phyloP scores from a whole-genome alignment of 2,329 filamentous ascomycete genomes.

The Emericellopsis atlantica region DNA sequence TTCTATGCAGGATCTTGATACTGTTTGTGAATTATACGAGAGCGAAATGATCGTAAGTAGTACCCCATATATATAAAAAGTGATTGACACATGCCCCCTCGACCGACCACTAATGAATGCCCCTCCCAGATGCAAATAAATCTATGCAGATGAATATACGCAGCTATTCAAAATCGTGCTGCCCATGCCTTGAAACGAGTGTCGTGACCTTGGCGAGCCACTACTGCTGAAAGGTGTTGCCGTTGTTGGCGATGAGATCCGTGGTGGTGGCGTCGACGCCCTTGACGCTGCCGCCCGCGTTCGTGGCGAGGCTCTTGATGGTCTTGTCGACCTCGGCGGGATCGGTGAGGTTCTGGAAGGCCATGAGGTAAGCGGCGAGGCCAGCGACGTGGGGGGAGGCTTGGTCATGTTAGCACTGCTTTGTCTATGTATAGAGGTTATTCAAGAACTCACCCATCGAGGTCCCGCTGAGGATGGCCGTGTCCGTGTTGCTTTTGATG shows the following conservation, averaged over 20 bases:
- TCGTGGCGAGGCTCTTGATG: slow-evolving; percentile 39
- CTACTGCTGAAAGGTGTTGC: slow-evolving; percentile 9
- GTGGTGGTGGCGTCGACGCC: slow-evolving; percentile 32
- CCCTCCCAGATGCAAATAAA: too few species aligned
- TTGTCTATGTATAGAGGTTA: too few species aligned
- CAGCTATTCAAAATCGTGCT: too few species aligned
- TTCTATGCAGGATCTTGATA: too few species aligned
- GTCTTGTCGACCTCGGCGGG: slow-evolving; percentile 25
- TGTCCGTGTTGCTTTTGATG: slow-evolving; percentile 33
- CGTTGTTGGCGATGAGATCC: slow-evolving; percentile 44
- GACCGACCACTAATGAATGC: too few species aligned
- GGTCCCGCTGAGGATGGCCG: slow-evolving; percentile 35
- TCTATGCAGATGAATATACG: too few species aligned
- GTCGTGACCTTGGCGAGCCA: background rate
- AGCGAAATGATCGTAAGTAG: too few species aligned
- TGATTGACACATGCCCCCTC: too few species aligned
- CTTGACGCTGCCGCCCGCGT: slow-evolving; percentile 28
- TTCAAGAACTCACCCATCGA: slow-evolving; percentile 41
- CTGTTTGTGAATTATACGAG: too few species aligned
- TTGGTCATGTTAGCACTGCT: slow-evolving; percentile 6
- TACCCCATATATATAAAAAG: too few species aligned
- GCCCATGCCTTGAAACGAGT: too few species aligned
- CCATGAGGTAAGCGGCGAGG: slow-evolving; percentile 55
- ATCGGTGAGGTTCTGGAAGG: slow-evolving; percentile 33
- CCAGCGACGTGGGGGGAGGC: slow-evolving; percentile 57